phyloP scores from a whole-genome alignment of 176 grass and related monocot species.

The Hyparrhenia diplandra region DNA sequence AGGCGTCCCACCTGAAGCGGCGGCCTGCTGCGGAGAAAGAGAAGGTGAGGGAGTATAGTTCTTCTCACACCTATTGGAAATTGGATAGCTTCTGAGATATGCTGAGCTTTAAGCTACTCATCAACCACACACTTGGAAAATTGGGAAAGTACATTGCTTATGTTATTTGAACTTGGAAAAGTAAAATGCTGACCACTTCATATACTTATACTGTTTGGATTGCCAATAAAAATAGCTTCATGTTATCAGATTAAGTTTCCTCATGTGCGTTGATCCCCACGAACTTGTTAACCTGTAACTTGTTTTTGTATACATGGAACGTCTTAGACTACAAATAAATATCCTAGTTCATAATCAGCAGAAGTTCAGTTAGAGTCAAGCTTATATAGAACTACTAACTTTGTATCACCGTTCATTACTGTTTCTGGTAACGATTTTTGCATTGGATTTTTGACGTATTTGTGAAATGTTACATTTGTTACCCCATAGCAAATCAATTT shows the following conservation, averaged over 20 bases:
- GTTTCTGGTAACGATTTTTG: background rate
- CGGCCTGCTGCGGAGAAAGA: constrained; percentile 53
- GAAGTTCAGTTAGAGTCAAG: background rate
- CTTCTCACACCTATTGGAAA: background rate
- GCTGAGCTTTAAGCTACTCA: background rate
- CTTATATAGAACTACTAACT: background rate
- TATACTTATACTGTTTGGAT: background rate
- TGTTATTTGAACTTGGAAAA: background rate
- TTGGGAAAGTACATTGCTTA: background rate
- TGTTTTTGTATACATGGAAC: background rate
- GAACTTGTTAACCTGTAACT: background rate
- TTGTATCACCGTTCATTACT: background rate
- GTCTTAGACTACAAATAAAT: background rate
- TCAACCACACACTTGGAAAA: background rate
- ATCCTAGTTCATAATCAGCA: background rate
- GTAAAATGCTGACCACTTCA: background rate
- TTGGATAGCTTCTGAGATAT: background rate
- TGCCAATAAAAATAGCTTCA: background rate
- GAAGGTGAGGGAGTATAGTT: constrained; percentile 15
- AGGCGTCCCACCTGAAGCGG: constrained; percentile 77
- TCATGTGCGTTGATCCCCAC: background rate
- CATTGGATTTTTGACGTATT: background rate
- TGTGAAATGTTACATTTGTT: background rate
- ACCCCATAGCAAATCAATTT: background rate
- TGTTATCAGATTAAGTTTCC: background rate